Base-by-base conservation (phyloP, 306 rosid genomes). In the Vachellia collinsii region DNA sequence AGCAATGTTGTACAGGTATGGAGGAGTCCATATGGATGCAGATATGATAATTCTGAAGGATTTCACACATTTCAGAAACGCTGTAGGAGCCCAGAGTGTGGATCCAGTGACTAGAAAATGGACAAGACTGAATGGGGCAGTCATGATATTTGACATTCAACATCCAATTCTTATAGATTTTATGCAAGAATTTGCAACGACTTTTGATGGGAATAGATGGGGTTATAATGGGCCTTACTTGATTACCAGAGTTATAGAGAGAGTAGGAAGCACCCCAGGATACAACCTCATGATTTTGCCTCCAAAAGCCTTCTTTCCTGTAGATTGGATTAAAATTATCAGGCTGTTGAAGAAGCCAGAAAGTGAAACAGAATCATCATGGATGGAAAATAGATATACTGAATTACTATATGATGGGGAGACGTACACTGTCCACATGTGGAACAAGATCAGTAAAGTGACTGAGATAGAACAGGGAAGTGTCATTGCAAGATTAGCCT, bases 171-270 rank as follows among this genome's bases (percentile, higher is more conserved):
- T 91, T 48, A 19, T 46, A 75, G 88, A 83, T 48, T 91, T 91
- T 81, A 75, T 91, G n/a, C 56, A 86, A 81, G 90, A 91, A 68
- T 91, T 89, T 76, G 86, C 91, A 16, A 67, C 23, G 7, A 86
- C 89, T 44, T 91, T 86, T 74, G 87, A 91, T 80, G 97, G 93
- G 11, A 88, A 75, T 16, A 82, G 54, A 77, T 89, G 93, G 93
- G 93, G 93, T 0, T 70, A 88, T 47, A 89, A 89, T 77, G 97
- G 92, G 42, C 97, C 97, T 10, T 88, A 89, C 72, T 46, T 91
- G 79, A 93, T 89, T 14, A 80, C 93, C n/a, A 85, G 92, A 78
- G 97, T 91, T 25, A 80, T 87, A 38, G 46, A 29, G 69, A 85
- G 83, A 67, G 83, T 79, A 13, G 67, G 82, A 56, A 70, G 37